Base-by-base conservation (phyloP, 1,139 yeast species). In the Lodderomyces theae region DNA sequence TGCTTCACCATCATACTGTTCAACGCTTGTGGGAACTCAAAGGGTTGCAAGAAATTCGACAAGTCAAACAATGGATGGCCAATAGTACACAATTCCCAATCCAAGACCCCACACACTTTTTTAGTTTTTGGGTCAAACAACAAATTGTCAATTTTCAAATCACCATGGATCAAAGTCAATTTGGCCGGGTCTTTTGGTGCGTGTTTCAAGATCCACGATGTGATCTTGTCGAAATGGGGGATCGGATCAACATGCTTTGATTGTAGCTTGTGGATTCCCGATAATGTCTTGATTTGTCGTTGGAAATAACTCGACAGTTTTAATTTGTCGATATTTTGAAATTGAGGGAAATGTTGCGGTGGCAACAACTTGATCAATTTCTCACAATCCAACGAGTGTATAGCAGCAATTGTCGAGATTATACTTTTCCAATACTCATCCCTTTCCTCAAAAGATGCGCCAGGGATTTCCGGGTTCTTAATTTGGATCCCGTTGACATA, bases 1-100 rank as follows among this genome's bases (percentile, higher is more conserved):
- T 59, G 72, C 16, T 51, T 48, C 49, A 49, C 63, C 33, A 69
- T 48, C 47, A 61, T 44, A 26, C 42, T 40, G 44, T 68, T 68
- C 42, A 70, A 52, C 29, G 55, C 39, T 33, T 60, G 55, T 0
- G 84, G 79, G 46, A 78, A 55, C 43, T 69, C 72, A 56, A 72
- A 79, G 3, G 83, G 80, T 50, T 80, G 86, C 24, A 80, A 60
- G 35, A 79, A 66, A 51, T 81, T 81, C 17, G 83, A 78, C 39
- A 81, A 61, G 50, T 81, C 87, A 42, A 82, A 80, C 40, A 80
- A 58, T 1, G 86, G 86, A 48, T 80, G 84, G 0, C 87, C 87
- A 47, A 79, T 67, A 0, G 86, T 81, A 51, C 86, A 79, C 30
- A 81, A 64, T 53, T 81, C 87, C 86, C 86, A 81, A 54, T 81